Conservation (phyloP, 371 early-diverging fungal species). For the Mucor sp. region DNA sequence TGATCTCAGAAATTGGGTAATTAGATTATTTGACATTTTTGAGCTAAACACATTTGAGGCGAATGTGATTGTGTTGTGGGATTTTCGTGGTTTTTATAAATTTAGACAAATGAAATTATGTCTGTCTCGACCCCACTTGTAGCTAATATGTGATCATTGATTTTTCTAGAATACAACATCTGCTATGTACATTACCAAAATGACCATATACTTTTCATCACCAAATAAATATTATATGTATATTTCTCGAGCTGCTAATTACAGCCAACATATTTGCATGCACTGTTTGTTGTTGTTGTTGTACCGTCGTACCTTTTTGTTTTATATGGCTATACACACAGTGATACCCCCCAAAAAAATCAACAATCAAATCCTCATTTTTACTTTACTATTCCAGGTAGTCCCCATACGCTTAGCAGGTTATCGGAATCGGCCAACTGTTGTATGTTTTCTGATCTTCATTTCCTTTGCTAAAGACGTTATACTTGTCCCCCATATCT, state of each 20-base stretch:
- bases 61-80: not conserved
- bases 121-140: no score
- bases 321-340: not conserved
- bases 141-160: no score
- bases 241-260: no score
- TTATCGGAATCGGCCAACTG: constrained; percentile 1
- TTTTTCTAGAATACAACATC: no score
- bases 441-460: not conserved
- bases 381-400: constrained; percentile 6
- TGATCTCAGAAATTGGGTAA: not conserved
- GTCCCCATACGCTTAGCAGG: constrained; percentile 1
- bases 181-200: no score
- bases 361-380: constrained; percentile 5
- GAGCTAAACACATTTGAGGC: not conserved
- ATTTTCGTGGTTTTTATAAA: not conserved
- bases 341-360: not conserved
- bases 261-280: not conserved
- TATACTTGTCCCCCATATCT: not conserved
- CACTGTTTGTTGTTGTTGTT: constrained; percentile 1
- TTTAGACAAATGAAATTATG: not conserved
- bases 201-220: no score
- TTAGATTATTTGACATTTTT: not conserved
- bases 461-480: not conserved
- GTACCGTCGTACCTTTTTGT: not conserved
- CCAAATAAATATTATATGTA: no score